Evolutionary conservation across 345 rosid genomes (phyloP).

Genomic region (Camelina neglecta): DNA sequence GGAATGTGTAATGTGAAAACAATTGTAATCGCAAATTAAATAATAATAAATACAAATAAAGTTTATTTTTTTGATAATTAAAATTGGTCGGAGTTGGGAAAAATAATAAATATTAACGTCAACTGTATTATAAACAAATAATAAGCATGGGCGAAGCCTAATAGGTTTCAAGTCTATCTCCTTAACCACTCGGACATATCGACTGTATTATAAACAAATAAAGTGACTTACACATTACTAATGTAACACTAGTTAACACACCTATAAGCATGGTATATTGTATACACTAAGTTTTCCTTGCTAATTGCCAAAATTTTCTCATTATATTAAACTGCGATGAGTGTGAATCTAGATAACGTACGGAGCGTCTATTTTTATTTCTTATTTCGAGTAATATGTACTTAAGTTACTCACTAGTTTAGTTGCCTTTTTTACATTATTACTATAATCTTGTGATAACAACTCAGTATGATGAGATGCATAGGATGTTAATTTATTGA

Average conservation of each 20-base stretch:
- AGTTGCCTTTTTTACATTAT: background rate
- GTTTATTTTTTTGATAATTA: background rate
- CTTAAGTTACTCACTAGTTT: background rate
- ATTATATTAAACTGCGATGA: background rate
- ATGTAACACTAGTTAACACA: background rate
- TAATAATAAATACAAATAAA: background rate
- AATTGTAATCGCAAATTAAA: background rate
- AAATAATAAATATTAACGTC: slow-evolving; percentile 40
- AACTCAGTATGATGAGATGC: slow-evolving; percentile 22
- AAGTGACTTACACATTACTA: background rate
- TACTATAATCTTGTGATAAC: background rate
- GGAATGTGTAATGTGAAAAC: background rate
- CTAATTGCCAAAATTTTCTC: background rate
- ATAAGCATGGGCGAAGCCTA: slow-evolving; percentile 81
- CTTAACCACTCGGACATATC: slow-evolving; percentile 99
- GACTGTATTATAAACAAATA: slow-evolving; percentile 39
- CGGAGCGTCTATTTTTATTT: background rate
- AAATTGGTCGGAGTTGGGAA: no score
- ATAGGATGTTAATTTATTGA: background rate
- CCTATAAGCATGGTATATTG: background rate
- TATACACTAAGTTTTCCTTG: background rate
- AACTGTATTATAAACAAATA: no score
- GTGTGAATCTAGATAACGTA: background rate
- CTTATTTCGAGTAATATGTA: background rate
- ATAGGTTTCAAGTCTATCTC: slow-evolving; percentile 97